phyloP scores from a whole-genome alignment of 1,284 basidiomycete genomes.

The Amylostereum areolatum region DNA sequence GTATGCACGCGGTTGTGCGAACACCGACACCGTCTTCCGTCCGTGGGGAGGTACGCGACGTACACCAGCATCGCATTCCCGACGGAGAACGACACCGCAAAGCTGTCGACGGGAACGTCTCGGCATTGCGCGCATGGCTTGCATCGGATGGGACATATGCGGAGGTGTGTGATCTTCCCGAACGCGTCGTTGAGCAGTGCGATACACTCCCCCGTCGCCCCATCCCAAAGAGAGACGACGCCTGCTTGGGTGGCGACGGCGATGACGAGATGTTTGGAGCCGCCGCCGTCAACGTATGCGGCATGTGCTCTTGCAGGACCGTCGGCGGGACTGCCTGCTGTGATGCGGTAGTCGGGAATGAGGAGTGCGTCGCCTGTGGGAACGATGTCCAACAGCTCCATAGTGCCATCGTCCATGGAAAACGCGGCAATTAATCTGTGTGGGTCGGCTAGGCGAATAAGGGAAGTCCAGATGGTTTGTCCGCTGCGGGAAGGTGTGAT shows the following conservation, averaged over 20 bases:
- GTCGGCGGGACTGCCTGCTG: slow-evolving; percentile 53
- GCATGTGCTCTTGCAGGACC: slow-evolving; percentile 46
- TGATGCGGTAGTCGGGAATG: slow-evolving; percentile 38
- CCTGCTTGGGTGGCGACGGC: slow-evolving; percentile 61
- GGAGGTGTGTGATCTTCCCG: slow-evolving; percentile 47
- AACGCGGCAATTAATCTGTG: slow-evolving; percentile 50
- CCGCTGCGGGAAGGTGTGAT: slow-evolving; percentile 40
- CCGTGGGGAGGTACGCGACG: slow-evolving; percentile 52
- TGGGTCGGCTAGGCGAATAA: slow-evolving; percentile 41
- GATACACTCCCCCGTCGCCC: slow-evolving; percentile 51
- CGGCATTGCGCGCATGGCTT: slow-evolving; percentile 63
- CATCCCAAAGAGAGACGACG: slow-evolving; percentile 68
- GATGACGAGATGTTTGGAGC: slow-evolving; percentile 45
- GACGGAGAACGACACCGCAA: slow-evolving; percentile 57
- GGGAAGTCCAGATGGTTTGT: slow-evolving; percentile 38
- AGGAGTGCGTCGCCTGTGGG: slow-evolving; percentile 26
- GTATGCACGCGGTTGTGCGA: slow-evolving; percentile 33
- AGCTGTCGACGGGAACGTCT: slow-evolving; percentile 55
- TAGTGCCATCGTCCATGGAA: slow-evolving; percentile 53
- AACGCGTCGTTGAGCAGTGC: slow-evolving; percentile 51
- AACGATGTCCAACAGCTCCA: slow-evolving; percentile 53
- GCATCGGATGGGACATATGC: slow-evolving; percentile 42
- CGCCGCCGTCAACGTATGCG: slow-evolving; percentile 44
- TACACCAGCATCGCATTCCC: slow-evolving; percentile 56
- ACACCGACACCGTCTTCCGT: slow-evolving; percentile 62